Evolutionary conservation across 306 rosid genomes (phyloP), one percentile per base, ranked within the genome.

Genomic region (Heteromeles arbutifolia): DNA sequence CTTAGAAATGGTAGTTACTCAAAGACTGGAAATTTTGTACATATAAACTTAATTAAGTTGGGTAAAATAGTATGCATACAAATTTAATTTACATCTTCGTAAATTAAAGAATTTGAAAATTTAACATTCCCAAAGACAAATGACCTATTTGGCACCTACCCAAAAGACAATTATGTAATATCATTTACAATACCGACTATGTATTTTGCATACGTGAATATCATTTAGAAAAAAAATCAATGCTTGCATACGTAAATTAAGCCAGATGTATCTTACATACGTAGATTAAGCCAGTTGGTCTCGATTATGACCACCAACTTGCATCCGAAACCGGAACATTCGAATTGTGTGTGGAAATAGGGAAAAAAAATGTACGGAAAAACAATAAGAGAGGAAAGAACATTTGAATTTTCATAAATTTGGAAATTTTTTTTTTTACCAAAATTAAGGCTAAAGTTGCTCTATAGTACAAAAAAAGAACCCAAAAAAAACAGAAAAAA

Each of bases 371-470:
- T 5, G 54, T 15, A 48, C 6, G 21, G 54, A 48, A 15, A 28
- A 52, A 11, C 19, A 48, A 15, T 10, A 53, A 24, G 26, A 24
- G 11, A 56, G 11, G 9, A n/a, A 31, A 15, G 61, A 70, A 37
- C 68, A 75, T 65, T 64, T 65, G 21, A 21, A 76, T 25, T 73
- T 43, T 11, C 25, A 28, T 6, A 22, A 78, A 29, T 77, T 77
- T 29, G n/a, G 71, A 19, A 69, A n/a, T n/a, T 1, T 19, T 34
- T 71, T 67, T 39, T 52, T 82, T 80, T 50, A 76, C 59, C 77
- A 58, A 41, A 75, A 64, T 80, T 82, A 86, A 82, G 73, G 75
- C 81, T 70, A 83, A 77, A 56, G 69, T 63, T 74, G 48, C 69
- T 80, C 78, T 82, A 69, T 58, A 3, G 74, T 52, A 84, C 78